Conservation (phyloP, 2,329 filamentous ascomycete genomes). For the Neopestalotiopsis sp. region DNA sequence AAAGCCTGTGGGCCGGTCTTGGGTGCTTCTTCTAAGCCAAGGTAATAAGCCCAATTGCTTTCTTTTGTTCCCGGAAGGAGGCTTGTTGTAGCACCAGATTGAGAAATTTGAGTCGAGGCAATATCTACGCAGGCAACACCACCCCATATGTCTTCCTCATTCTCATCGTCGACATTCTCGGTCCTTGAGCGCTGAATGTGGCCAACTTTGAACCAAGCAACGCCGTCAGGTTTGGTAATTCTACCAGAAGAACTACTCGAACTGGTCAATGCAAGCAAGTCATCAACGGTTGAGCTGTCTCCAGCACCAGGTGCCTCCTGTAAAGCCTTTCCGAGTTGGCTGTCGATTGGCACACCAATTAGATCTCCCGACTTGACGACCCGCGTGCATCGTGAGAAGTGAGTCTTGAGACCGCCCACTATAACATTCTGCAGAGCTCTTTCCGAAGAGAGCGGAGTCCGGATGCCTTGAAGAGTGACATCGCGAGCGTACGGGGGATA, state of each 20-base stretch:
- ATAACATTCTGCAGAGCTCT: constrained; percentile 84
- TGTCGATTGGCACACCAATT: constrained; percentile 88
- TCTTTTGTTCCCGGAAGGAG: constrained; percentile 77
- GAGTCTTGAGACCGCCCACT: constrained; percentile 83
- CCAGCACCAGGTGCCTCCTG: constrained; percentile 70
- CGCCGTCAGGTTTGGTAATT: constrained; percentile 55
- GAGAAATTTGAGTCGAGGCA: constrained; percentile 85
- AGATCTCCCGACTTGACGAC: constrained; percentile 87
- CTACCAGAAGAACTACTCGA: constrained; percentile 41
- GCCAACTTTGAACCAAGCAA: constrained; percentile 93
- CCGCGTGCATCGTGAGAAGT: constrained; percentile 84
- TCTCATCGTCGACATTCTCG: constrained; percentile 60
- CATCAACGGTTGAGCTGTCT: constrained; percentile 73
- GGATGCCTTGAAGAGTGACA: constrained; percentile 86
- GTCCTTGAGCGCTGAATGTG: constrained; percentile 66
- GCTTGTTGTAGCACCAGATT: constrained; percentile 85
- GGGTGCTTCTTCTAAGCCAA: constrained; percentile 75
- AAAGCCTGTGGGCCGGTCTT: constrained; percentile 48
- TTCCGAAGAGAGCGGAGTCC: constrained; percentile 88
- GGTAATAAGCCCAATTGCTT: constrained; percentile 89
- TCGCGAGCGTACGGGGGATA: constrained; percentile 70
- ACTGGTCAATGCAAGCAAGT: constrained; percentile 63
- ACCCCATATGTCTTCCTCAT: constrained; percentile 78
- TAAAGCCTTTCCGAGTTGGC: constrained; percentile 79
- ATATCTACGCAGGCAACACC: constrained; percentile 87